A percentile compares a stretch with the other conserved stretches of the same genome.
Evolutionary conservation across 2,329 filamentous ascomycete species (phyloP).

Genomic region (Amphichorda felina): DNA sequence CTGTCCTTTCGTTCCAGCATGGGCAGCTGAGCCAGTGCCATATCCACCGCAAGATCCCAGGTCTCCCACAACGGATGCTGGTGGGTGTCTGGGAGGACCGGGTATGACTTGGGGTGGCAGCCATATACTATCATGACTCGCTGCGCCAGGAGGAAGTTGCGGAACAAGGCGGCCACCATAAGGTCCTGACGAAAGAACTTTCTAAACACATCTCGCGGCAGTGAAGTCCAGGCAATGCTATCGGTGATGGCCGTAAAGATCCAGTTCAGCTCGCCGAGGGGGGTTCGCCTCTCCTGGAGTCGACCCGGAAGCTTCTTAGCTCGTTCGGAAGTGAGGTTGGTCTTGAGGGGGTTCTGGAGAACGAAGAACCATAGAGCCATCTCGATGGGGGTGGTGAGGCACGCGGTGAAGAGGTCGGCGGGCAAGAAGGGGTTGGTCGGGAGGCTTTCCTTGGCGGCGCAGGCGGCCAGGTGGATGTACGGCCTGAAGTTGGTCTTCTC

Average conservation of each 20-base stretch:
- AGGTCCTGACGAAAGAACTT: slow-evolving; percentile 95
- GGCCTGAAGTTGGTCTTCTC: slow-evolving; percentile 59
- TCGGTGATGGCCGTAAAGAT: slow-evolving; percentile 99
- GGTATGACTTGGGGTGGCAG: slow-evolving; percentile 87
- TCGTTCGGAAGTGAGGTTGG: slow-evolving; percentile 62
- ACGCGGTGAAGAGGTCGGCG: slow-evolving; percentile 91
- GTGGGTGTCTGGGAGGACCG: slow-evolving; percentile 85
- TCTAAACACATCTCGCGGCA: slow-evolving; percentile 83
- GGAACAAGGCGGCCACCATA: slow-evolving; percentile 96
- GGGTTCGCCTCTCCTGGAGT: slow-evolving; percentile 84
- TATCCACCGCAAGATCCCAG: slow-evolving; percentile 94
- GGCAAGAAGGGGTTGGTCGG: slow-evolving; percentile 90
- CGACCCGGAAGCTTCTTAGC: slow-evolving; percentile 84
- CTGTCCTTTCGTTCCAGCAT: slow-evolving; percentile 69
- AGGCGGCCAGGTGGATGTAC: slow-evolving; percentile 85
- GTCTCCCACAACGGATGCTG: slow-evolving; percentile 93
- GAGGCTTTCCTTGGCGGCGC: slow-evolving; percentile 79
- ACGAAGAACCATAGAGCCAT: slow-evolving; percentile 97
- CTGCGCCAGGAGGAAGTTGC: slow-evolving; percentile 90
- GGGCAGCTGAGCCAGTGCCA: slow-evolving; percentile 82
- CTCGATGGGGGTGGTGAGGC: slow-evolving; percentile 91
- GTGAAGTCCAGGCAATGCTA: slow-evolving; percentile 94
- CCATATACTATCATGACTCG: slow-evolving; percentile 94
- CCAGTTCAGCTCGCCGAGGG: slow-evolving; percentile 94
- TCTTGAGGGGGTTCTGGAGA: slow-evolving; percentile 70